These are phyloP conservation scores for Acanthamoeba culbertsoni DNA, from an alignment of 208 protist genomes.

Conservation along the genomic window DNA sequence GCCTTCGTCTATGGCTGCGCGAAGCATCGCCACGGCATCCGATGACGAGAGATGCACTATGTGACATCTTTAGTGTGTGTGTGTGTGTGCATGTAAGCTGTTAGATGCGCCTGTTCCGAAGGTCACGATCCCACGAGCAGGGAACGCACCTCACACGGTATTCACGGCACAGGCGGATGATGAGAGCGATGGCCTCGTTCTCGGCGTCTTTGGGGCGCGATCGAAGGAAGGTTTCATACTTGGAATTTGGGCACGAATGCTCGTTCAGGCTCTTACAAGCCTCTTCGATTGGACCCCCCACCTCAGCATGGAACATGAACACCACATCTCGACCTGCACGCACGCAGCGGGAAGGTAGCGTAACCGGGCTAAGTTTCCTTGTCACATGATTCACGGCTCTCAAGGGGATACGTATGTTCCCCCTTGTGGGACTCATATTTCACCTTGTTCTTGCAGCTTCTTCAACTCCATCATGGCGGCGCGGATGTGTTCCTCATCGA, in stretches of 20 bases:
- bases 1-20: neutral
- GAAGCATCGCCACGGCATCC: slow-evolving; percentile 49
- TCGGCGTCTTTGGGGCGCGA: slow-evolving; percentile 59
- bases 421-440: too few relatives aligned
- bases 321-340: slow-evolving; percentile 51
- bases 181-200: slow-evolving; percentile 61
- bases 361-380: too few relatives aligned
- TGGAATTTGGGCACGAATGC: neutral
- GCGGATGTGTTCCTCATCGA: slow-evolving; percentile 56
- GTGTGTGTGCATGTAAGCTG: too few relatives aligned
- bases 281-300: slow-evolving; percentile 47
- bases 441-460: neutral
- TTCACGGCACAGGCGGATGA: slow-evolving; percentile 59
- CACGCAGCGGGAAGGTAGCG: neutral
- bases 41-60: slow-evolving; percentile 69
- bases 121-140: neutral
- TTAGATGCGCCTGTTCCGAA: neutral
- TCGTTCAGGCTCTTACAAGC: neutral
- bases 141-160: neutral
- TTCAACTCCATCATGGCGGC: slow-evolving; percentile 61
- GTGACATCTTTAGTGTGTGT: slow-evolving; percentile 58
- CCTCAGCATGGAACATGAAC: slow-evolving; percentile 73
- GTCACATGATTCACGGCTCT: too few relatives aligned
- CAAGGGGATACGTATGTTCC: too few relatives aligned
- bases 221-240: slow-evolving; percentile 65